phyloP scores from a whole-genome alignment of 2,329 filamentous ascomycete genomes.

The Talaromyces amestolkiae region DNA sequence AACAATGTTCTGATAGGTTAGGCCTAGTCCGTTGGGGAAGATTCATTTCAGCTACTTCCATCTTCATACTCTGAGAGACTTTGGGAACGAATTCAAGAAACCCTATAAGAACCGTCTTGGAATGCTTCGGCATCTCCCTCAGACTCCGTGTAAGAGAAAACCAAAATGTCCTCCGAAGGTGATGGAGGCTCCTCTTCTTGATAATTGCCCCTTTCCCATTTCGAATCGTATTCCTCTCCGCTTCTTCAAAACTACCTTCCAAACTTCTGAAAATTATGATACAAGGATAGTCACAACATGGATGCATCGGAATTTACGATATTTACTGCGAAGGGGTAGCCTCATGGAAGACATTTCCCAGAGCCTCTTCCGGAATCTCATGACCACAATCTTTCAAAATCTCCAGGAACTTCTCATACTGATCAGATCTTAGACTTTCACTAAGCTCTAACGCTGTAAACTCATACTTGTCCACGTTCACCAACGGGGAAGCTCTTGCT shows the following conservation, averaged over 20 bases:
- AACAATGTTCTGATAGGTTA: neutral
- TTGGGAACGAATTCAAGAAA: neutral
- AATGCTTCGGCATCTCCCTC: neutral
- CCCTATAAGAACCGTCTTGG: neutral
- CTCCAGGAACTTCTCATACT: neutral
- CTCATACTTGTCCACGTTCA: neutral
- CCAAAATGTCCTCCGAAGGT: too few relatives aligned
- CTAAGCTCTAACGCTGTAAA: constrained; percentile 7
- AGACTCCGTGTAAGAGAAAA: too few relatives aligned
- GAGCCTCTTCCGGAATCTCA: constrained; percentile 1
- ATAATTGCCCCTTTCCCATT: neutral
- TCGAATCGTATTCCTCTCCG: neutral
- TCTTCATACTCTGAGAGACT: neutral
- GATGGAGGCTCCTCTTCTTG: too few relatives aligned
- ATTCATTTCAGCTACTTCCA: neutral
- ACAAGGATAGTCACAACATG: neutral
- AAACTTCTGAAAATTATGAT: neutral
- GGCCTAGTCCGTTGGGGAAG: neutral
- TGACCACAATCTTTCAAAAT: neutral
- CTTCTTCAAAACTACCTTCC: too few relatives aligned
- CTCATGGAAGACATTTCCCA: constrained; percentile 1
- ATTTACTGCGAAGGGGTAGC: neutral
- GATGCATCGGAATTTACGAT: neutral
- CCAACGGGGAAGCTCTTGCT: neutral
- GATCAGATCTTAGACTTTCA: neutral